phyloP scores from a whole-genome alignment of 1,284 basidiomycete genomes.

The Porogramme epimiltina region DNA sequence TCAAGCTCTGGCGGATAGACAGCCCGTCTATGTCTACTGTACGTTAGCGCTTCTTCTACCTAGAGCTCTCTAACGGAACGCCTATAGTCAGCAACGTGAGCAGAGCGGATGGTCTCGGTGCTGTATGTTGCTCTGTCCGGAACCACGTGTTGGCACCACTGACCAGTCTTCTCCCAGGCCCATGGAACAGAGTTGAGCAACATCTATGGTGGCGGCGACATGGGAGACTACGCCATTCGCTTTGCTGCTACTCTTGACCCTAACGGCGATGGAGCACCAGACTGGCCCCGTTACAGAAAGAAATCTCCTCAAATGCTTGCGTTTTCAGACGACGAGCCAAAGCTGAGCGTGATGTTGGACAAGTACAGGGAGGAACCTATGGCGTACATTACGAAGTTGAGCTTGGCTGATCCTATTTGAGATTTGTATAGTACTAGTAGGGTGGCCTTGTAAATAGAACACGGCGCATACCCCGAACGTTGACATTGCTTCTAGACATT shows the following conservation, averaged over 20 bases:
- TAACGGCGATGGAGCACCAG: constrained; percentile 38
- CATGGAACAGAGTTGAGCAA: constrained; percentile 19
- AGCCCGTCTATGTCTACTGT: no score
- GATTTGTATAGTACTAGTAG: no score
- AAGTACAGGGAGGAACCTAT: constrained; percentile 40
- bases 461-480: no score
- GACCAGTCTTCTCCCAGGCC: background rate
- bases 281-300: constrained; percentile 52
- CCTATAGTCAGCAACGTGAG: constrained; percentile 45
- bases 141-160: constrained; percentile 21
- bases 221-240: constrained; percentile 20
- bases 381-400: constrained; percentile 11
- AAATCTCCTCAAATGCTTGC: constrained; percentile 41
- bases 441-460: no score
- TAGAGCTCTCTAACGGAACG: no score
- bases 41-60: no score
- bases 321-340: constrained; percentile 44
- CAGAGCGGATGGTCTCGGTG: constrained; percentile 45
- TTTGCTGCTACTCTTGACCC: constrained; percentile 17
- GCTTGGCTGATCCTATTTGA: constrained; percentile 8
- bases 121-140: constrained; percentile 31
- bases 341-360: constrained; percentile 38
- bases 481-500: no score
- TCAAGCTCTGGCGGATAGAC: no score
- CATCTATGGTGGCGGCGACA: constrained; percentile 15